phyloP scores from a whole-genome alignment of 2,329 filamentous ascomycete species.

The Malbranchea zuffiana region DNA sequence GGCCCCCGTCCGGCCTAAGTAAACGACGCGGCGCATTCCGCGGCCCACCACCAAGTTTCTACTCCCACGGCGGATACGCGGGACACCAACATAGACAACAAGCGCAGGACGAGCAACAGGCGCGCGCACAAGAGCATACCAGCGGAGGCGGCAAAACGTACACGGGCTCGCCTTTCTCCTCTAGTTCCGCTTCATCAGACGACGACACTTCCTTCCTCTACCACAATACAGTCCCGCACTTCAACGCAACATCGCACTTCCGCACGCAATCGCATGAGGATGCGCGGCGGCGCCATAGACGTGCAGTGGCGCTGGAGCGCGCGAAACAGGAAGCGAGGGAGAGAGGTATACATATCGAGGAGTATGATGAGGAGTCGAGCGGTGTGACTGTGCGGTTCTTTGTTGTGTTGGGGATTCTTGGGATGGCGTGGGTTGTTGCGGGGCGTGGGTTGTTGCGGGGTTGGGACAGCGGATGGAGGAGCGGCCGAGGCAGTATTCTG shows the following conservation, averaged over 20 bases:
- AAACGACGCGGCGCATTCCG: conserved; percentile 63
- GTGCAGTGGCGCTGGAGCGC: conserved; percentile 26
- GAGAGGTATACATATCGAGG: conserved; percentile 37
- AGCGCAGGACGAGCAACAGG: conserved; percentile 30
- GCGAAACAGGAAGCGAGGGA: conserved; percentile 24
- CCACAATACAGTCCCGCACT: conserved; percentile 57
- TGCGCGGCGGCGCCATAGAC: conserved; percentile 38
- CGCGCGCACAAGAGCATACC: neutral
- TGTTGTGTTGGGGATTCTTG: conserved; percentile 30
- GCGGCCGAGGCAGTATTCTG: neutral
- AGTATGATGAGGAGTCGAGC: conserved; percentile 29
- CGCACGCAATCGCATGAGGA: conserved; percentile 60
- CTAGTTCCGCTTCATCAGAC: conserved; percentile 15
- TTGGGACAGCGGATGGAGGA: neutral
- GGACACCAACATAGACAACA: conserved; percentile 39
- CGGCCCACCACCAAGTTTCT: conserved; percentile 85
- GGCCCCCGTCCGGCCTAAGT: conserved; percentile 71
- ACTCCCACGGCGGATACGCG: conserved; percentile 61
- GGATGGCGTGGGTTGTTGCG: conserved; percentile 15
- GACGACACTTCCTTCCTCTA: conserved; percentile 30
- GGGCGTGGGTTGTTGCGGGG: neutral
- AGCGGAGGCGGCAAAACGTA: neutral
- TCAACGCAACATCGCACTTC: conserved; percentile 62
- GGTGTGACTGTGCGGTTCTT: conserved; percentile 27
- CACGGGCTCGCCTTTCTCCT: conserved; percentile 12